phyloP scores from a whole-genome alignment of 2,329 filamentous ascomycete species.

The Dothistroma septosporum region DNA sequence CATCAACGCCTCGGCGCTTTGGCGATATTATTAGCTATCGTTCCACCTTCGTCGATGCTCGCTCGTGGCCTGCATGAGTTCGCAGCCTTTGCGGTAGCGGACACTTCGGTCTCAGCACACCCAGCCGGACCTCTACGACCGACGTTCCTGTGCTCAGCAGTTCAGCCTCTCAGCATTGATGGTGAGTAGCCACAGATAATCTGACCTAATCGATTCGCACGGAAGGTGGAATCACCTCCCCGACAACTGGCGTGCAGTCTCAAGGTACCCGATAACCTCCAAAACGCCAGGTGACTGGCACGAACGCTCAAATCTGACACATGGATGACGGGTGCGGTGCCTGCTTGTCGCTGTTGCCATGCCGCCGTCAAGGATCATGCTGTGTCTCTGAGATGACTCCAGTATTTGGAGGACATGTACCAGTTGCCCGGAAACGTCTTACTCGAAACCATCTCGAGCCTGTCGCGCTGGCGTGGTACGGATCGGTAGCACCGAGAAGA shows the following conservation, averaged over 20 bases:
- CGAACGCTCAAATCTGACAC: not conserved
- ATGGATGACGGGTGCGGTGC: not conserved
- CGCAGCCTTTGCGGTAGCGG: not conserved
- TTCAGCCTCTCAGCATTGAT: not conserved
- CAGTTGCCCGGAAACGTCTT: not conserved
- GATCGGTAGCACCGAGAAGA: no score
- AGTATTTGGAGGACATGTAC: not conserved
- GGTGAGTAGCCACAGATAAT: not conserved
- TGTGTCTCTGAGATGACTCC: not conserved
- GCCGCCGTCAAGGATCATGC: not conserved
- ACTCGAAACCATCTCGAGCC: no score
- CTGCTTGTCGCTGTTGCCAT: not conserved
- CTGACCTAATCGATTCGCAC: not conserved
- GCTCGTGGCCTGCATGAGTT: not conserved
- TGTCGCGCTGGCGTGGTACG: no score
- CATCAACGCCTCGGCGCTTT: not conserved
- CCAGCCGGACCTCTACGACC: not conserved
- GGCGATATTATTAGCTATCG: not conserved
- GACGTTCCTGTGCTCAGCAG: not conserved
- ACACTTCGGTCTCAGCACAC: not conserved
- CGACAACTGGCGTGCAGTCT: not conserved
- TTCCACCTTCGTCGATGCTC: not conserved
- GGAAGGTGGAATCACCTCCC: not conserved
- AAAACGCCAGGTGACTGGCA: not conserved
- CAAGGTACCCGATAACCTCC: not conserved